Conservation (phyloP, 2,329 filamentous ascomycete genomes). For the Aspergillus fumigatiaffinis region DNA sequence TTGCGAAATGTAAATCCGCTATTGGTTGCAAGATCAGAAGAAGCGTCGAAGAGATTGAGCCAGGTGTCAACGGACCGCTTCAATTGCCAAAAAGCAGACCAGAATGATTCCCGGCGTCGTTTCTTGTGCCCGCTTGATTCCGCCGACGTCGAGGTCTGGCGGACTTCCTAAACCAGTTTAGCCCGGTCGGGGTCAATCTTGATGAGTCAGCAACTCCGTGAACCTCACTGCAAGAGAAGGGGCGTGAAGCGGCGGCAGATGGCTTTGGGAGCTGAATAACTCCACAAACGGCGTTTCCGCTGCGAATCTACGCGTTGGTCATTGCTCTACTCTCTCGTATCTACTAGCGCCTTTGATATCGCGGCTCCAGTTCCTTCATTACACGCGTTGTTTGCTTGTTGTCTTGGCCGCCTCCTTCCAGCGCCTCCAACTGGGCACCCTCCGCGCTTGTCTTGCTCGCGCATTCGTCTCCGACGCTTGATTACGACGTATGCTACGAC, state of each 20-base stretch:
- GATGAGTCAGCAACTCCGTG: constrained; percentile 36
- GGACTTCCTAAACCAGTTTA: constrained; percentile 29
- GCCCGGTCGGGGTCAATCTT: constrained; percentile 13
- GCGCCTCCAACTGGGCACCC: constrained; percentile 4
- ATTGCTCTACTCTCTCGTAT: constrained; percentile 7
- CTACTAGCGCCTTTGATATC: constrained; percentile 12
- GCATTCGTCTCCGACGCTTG: constrained; percentile 1
- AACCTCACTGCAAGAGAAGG: constrained; percentile 34
- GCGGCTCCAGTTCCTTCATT: constrained; percentile 8
- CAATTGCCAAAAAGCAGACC: background rate
- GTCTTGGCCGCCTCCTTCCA: constrained; percentile 1
- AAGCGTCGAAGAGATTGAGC: background rate
- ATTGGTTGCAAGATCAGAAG: background rate
- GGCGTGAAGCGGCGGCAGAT: constrained; percentile 26
- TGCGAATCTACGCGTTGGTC: constrained; percentile 24
- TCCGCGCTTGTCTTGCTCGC: constrained; percentile 10
- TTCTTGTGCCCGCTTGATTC: constrained; percentile 13
- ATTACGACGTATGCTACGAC: background rate
- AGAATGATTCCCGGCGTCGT: background rate
- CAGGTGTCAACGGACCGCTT: background rate
- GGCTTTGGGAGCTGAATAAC: constrained; percentile 29
- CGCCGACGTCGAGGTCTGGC: constrained; percentile 26
- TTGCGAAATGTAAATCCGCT: constrained; percentile 11
- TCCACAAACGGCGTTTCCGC: constrained; percentile 15
- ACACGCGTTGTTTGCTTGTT: constrained; percentile 26